Evolutionary conservation across 73 alveolate genomes (phyloP).

Genomic region (Uronychia binucleata): DNA sequence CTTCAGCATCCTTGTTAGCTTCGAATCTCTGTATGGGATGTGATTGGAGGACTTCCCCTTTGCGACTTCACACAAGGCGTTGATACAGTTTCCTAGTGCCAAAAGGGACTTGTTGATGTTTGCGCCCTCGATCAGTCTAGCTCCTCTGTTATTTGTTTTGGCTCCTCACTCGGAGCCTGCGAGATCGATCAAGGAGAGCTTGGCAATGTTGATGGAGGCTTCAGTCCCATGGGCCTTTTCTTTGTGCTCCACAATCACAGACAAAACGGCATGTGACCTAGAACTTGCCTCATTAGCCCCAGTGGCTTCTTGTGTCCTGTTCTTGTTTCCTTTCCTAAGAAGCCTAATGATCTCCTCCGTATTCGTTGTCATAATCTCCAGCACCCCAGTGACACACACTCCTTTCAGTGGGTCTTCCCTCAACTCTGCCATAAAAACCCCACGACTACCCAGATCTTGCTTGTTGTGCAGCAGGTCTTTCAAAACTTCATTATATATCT

Average conservation of each 20-base stretch:
- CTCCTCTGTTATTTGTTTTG: constrained; percentile 60
- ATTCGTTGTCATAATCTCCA: constrained; percentile 88
- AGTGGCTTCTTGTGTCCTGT: constrained; percentile 87
- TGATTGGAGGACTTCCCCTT: constrained; percentile 66
- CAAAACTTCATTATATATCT: constrained; percentile 92
- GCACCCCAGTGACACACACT: constrained; percentile 82
- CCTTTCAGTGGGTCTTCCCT: constrained; percentile 96
- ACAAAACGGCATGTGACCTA: constrained; percentile 93
- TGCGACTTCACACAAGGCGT: constrained; percentile 77
- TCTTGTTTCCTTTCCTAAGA: constrained; percentile 78
- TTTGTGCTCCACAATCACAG: constrained; percentile 47
- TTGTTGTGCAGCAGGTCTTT: constrained; percentile 85
- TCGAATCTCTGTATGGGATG: constrained; percentile 97
- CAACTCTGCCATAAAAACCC: constrained; percentile 82
- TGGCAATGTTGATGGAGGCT: constrained; percentile 55
- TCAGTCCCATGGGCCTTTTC: constrained; percentile 54
- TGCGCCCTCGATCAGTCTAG: constrained; percentile 90
- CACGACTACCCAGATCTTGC: constrained; percentile 86
- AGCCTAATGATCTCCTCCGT: constrained; percentile 83
- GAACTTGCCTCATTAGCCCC: constrained; percentile 82
- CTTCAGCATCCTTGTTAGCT: constrained; percentile 89
- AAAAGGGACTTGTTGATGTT: constrained; percentile 91
- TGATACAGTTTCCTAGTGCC: constrained; percentile 94
- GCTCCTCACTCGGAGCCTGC: constrained; percentile 97
- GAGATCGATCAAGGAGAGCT: constrained; percentile 89